Conservation (phyloP, 139 green algal genomes). For the Mesostigma viride region DNA sequence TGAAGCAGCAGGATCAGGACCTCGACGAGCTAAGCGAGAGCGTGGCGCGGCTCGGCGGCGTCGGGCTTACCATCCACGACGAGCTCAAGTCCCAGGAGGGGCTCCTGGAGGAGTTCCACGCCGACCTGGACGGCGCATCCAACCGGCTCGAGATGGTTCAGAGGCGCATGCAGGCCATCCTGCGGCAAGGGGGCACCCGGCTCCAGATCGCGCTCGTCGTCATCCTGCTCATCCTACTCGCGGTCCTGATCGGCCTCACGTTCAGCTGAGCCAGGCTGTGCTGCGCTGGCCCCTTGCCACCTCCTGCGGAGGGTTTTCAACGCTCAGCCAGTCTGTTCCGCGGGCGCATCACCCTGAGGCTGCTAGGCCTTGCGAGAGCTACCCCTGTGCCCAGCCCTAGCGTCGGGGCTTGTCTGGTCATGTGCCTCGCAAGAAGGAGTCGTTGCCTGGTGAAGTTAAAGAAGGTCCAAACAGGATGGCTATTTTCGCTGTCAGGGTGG, state of each 20-base stretch:
- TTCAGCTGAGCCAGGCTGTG: too few species aligned
- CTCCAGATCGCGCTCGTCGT: neutral
- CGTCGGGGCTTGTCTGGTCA: too few species aligned
- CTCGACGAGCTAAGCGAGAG: constrained; percentile 33
- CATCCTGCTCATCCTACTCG: constrained; percentile 13
- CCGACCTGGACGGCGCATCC: constrained; percentile 10
- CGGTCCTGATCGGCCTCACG: constrained; percentile 8
- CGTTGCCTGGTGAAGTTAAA: too few species aligned
- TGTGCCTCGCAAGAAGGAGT: too few species aligned
- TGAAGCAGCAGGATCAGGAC: constrained; percentile 33
- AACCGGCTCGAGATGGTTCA: constrained; percentile 20
- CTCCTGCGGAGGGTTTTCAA: too few species aligned
- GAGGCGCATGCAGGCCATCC: neutral
- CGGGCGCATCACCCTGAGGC: too few species aligned
- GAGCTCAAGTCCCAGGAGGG: constrained; percentile 31
- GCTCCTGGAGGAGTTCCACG: constrained; percentile 12
- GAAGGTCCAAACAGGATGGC: too few species aligned
- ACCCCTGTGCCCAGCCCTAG: too few species aligned
- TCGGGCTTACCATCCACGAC: constrained; percentile 36
- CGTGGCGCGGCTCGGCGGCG: constrained; percentile 22
- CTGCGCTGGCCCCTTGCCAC: too few species aligned
- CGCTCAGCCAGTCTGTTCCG: too few species aligned
- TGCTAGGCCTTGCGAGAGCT: too few species aligned
- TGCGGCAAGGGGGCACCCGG: neutral
- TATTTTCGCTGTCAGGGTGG: too few species aligned